A percentile compares a stretch with the other conserved stretches of the same genome.
Evolutionary conservation across 495 filamentous ascomycete genomes (phyloP).

Genomic region (Daldinia grandis): DNA sequence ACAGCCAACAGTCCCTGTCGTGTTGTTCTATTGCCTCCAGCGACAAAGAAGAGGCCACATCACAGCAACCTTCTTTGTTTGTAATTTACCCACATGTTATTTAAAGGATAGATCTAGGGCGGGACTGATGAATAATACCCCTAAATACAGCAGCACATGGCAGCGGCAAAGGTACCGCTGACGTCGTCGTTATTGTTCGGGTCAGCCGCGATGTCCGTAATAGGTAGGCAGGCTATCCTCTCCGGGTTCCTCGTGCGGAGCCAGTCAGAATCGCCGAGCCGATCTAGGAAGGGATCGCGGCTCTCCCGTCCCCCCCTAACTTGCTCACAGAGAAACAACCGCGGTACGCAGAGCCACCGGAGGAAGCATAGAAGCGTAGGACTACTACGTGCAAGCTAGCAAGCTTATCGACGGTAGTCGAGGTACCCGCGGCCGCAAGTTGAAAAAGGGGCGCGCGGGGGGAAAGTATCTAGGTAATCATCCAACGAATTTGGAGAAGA

Average conservation of each 20-base stretch:
- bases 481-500: constrained; percentile 2
- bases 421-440: constrained; percentile 17
- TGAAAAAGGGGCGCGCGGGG: not conserved
- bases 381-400: not conserved
- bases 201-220: constrained; percentile 40
- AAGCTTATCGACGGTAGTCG: constrained; percentile 18
- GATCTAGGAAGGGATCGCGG: constrained; percentile 41
- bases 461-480: not conserved
- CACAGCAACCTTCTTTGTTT: constrained; percentile 21
- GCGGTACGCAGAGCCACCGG: constrained; percentile 27
- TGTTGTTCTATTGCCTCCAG: constrained; percentile 7
- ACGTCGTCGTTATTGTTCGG: constrained; percentile 23
- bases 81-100: not conserved
- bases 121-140: constrained; percentile 28
- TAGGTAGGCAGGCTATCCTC: constrained; percentile 35
- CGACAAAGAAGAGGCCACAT: constrained; percentile 21
- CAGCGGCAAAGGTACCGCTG: constrained; percentile 5
- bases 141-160: constrained; percentile 33
- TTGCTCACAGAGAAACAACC: constrained; percentile 20
- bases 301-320: constrained; percentile 16
- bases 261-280: constrained; percentile 27
- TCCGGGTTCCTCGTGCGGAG: constrained; percentile 36
- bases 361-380: not conserved
- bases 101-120: constrained; percentile 15
- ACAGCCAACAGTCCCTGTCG: constrained; percentile 15